Percentiles rank a stretch among this genome's conserved stretches.
Evolutionary conservation across 495 filamentous ascomycete species (phyloP).

Genomic region (Xylaria curta): DNA sequence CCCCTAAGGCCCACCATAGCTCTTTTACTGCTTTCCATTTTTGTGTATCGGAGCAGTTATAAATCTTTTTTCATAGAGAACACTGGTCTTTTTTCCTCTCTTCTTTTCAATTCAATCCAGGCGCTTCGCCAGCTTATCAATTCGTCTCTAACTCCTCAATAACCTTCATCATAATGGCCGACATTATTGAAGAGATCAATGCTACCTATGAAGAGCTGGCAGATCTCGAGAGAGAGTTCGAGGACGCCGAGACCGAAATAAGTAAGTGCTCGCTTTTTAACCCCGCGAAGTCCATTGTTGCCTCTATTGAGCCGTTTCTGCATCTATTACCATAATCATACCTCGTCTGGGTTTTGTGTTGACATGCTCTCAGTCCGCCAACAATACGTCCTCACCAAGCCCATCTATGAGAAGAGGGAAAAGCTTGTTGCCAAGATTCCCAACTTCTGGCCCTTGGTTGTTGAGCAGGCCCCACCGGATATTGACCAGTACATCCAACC

Average conservation of each 20-base stretch:
- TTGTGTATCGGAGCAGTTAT: neutral
- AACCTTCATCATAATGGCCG: conserved; percentile 44
- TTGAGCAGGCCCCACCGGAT: conserved; percentile 81
- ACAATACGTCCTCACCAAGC: conserved; percentile 56
- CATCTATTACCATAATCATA: neutral
- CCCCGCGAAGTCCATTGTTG: neutral
- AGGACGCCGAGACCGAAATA: conserved; percentile 71
- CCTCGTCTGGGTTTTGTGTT: conserved; percentile 5
- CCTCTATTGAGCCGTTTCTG: neutral
- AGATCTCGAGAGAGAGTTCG: conserved; percentile 72
- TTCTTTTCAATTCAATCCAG: neutral
- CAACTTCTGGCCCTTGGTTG: conserved; percentile 88
- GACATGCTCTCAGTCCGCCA: conserved; percentile 58
- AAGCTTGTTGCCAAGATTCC: conserved; percentile 69
- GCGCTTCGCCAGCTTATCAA: neutral
- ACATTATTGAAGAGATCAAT: conserved; percentile 47
- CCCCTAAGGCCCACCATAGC: neutral
- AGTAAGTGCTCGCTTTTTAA: conserved; percentile 53
- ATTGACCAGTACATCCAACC: conserved; percentile 86
- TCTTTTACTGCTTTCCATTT: neutral
- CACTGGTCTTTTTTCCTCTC: neutral
- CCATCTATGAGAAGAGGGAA: conserved; percentile 76
- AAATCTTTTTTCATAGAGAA: neutral
- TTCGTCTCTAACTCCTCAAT: neutral
- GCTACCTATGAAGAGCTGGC: conserved; percentile 64